Evolutionary conservation across 2,329 filamentous ascomycete species (phyloP).

Genomic region (Verticillium zaregamsianum): DNA sequence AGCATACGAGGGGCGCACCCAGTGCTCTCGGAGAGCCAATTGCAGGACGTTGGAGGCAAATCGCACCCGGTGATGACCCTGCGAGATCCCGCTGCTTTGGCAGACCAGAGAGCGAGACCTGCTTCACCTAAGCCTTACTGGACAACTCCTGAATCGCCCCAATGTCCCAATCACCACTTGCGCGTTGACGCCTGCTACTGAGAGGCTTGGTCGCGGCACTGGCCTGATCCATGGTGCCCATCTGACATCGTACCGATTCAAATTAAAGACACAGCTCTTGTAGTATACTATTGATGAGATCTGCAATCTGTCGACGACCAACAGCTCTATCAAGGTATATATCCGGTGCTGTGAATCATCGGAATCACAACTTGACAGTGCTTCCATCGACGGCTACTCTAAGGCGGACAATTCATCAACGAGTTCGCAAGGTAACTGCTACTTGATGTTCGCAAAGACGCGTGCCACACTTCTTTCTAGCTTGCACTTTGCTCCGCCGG

Average conservation of each 20-base stretch:
- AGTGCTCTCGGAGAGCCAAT: not conserved
- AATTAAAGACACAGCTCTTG: not conserved
- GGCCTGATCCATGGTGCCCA: not conserved
- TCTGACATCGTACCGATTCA: not conserved
- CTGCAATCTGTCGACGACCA: not conserved
- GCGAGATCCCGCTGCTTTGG: not conserved
- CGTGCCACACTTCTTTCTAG: not conserved
- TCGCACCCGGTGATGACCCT: conserved; percentile 2
- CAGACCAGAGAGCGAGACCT: not conserved
- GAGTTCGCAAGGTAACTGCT: not conserved
- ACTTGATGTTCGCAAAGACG: not conserved
- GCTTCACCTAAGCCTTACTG: too few species aligned
- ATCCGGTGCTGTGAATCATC: not conserved
- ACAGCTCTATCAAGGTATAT: not conserved
- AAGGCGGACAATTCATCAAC: not conserved
- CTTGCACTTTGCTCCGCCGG: not conserved
- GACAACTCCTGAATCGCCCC: too few species aligned
- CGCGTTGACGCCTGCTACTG: too few species aligned
- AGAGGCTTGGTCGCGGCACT: not conserved
- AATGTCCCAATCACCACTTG: too few species aligned
- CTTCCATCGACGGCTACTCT: not conserved
- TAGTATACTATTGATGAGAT: not conserved
- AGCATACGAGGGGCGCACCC: not conserved
- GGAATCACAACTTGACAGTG: not conserved
- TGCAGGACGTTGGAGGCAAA: conserved; percentile 1